A percentile compares a stretch with the other conserved stretches of the same genome.
phyloP scores from a whole-genome alignment of 148 eudicot species.

The Vaccinium vitisidaea region DNA sequence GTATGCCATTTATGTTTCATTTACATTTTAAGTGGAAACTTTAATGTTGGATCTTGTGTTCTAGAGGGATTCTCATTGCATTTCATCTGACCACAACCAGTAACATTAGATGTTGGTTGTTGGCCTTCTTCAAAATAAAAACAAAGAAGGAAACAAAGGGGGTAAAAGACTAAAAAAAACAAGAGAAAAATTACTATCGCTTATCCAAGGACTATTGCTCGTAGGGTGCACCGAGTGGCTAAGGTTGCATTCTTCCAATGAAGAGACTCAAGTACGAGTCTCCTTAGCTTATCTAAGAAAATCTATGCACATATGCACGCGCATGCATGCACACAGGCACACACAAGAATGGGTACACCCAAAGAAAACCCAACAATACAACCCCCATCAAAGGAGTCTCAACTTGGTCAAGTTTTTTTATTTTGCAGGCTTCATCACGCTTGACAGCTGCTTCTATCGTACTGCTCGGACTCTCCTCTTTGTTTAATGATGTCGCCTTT shows the following conservation, averaged over 20 bases:
- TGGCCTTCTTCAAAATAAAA: background rate
- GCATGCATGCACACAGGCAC: background rate
- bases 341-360: background rate
- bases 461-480: conserved; percentile 77
- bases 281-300: background rate
- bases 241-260: background rate
- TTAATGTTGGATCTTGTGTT: background rate
- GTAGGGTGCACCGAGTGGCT: background rate
- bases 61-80: background rate
- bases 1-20: conserved; percentile 30
- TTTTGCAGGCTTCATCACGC: conserved; percentile 71
- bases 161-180: background rate
- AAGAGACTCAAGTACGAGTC: background rate
- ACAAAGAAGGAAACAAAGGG: background rate
- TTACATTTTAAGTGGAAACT: background rate
- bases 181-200: background rate
- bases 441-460: conserved; percentile 64
- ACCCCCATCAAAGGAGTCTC: background rate
- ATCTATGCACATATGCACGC: background rate
- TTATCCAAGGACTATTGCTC: background rate
- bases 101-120: background rate
- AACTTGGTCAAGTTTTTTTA: background rate
- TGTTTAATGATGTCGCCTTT: conserved; percentile 91
- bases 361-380: background rate
- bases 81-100: background rate